Base-by-base conservation (phyloP, 1,284 basidiomycete species). In the Gymnopus androsaceus region DNA sequence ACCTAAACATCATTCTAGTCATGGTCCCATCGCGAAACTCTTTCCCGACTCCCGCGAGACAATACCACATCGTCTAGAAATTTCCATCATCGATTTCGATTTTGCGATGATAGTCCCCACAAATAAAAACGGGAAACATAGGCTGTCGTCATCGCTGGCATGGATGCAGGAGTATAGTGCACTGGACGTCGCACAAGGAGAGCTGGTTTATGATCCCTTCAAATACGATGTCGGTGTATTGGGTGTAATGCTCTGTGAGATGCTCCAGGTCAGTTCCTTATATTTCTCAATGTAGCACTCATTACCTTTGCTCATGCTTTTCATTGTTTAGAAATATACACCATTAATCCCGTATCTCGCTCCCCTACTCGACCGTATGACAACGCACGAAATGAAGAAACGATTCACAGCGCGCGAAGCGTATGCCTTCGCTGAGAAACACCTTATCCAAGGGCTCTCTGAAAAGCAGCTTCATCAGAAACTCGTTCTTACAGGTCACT, bases 91-190 rank as follows among this genome's bases (percentile, higher is more conserved):
- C 12, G 54, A 55, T 23, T 50, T 55, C 19, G 54, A 55, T 49
- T 55, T 55, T 34, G 38, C 54, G 3, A 55, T 55, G 54, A 40
- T 55, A 4, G 37, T 55, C 11, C 47, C 54, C 2, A n/a, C 21
- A 25, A 48, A 15, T 15, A 36, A 23, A 25, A 36, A 36, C 14
- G 54, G 47, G 12, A 55, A 33, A 25, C 30, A 38, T 40, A 27
- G 30, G 25, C 40, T 55, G 23, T 40, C 54, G 9, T 55, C 54
- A 7, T 21, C 23, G 8, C 40, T 55, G 14, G 54, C 54, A 23
- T 55, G 54, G 54, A 55, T 55, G 54, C 36, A 48, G 21, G 54
- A 55, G 34, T 55, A 55, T 27, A 55, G 54, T 27, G 54, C 54
- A 28, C 19, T 42, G 46, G 54, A 55, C 27, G 54, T 55, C 12